Base-by-base conservation (phyloP, 805 yeast species). In the Hanseniaspora clermontiae region DNA sequence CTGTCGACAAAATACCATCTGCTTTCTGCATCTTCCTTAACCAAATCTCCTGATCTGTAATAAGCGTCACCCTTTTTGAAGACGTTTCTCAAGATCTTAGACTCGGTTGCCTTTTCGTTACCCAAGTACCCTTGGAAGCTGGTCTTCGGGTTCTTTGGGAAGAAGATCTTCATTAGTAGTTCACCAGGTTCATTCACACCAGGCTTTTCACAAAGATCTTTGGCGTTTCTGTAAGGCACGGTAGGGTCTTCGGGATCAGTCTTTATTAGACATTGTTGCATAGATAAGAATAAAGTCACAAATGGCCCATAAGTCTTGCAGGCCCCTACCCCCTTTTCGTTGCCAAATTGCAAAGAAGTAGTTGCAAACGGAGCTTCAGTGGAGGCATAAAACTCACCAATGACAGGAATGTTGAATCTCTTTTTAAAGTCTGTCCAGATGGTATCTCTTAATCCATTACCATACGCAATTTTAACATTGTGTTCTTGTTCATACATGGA, bases 381-480 rank as follows among this genome's bases (percentile, higher is more conserved):
- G 2, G 96, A 84, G 0, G 95, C 95, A 69, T 90, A 90, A 65
- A 91, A 90, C 67, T 90, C 97, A 15, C 95, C 95, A 59, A 90
- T 77, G 5, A 79, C 83, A 31, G 76, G 72, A 59, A 90, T 83
- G 58, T 80, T 77, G 73, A 90, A 90, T 59, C 95, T 74, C 24
- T 76, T 69, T 68, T 87, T 88, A 70, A 90, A 86, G 54, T 80
- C 80, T 58, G 66, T 69, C 97, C 97, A 90, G 56, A 91, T 84
- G 65, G 91, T 97, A 10, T 81, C 79, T 62, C 97, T 79, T 61
- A 90, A 73, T 0, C 97, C 97, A 68, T 91, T 90, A 45, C 97
- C 97, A 66, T 82, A 82, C 0, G 96, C 97, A 45, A 82, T 79
- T 43, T 71, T 70, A 11, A 86, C 82, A 5, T 65, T 60, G 66